Evolutionary conservation across 192 early-diverging fungal species (phyloP).

Genomic region (Ambispora gerdemannii): DNA sequence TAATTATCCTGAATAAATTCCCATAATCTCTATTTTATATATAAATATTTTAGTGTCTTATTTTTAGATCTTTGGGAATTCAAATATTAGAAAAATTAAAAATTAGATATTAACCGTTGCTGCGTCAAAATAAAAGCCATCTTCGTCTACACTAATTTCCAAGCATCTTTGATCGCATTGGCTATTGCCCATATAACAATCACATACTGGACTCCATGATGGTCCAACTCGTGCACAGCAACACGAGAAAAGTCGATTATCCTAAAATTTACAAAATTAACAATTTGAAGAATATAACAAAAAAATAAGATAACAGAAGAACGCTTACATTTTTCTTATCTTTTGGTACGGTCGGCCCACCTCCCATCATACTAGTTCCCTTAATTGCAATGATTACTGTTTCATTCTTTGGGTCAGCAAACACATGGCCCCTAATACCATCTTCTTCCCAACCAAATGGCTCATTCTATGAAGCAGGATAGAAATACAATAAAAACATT

Average conservation of each 20-base stretch:
- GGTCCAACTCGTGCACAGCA: constrained; percentile 87
- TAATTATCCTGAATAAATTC: constrained; percentile 62
- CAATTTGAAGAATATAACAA: too few species aligned
- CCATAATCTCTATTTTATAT: constrained; percentile 56
- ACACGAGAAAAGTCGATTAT: constrained; percentile 94
- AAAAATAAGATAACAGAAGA: not conserved
- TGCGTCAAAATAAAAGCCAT: constrained; percentile 65
- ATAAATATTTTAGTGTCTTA: constrained; percentile 38
- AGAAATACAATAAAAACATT: not conserved
- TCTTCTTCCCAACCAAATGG: constrained; percentile 74
- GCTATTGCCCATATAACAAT: constrained; percentile 63
- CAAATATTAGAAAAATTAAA: constrained; percentile 31
- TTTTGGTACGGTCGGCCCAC: constrained; percentile 64
- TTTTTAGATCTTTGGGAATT: constrained; percentile 41
- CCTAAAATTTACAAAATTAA: constrained; percentile 42
- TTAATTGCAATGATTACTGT: constrained; percentile 83
- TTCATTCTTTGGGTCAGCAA: constrained; percentile 60
- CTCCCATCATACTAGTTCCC: constrained; percentile 74
- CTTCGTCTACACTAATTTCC: constrained; percentile 55
- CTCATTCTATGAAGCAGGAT: constrained; percentile 41
- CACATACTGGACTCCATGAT: constrained; percentile 81
- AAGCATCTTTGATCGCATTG: constrained; percentile 62
- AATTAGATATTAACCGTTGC: constrained; percentile 44
- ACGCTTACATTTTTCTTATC: constrained; percentile 70
- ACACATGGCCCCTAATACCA: constrained; percentile 86